Base-by-base conservation (phyloP, 768 basidiomycete genomes). In the Pisolithus microcarpus region DNA sequence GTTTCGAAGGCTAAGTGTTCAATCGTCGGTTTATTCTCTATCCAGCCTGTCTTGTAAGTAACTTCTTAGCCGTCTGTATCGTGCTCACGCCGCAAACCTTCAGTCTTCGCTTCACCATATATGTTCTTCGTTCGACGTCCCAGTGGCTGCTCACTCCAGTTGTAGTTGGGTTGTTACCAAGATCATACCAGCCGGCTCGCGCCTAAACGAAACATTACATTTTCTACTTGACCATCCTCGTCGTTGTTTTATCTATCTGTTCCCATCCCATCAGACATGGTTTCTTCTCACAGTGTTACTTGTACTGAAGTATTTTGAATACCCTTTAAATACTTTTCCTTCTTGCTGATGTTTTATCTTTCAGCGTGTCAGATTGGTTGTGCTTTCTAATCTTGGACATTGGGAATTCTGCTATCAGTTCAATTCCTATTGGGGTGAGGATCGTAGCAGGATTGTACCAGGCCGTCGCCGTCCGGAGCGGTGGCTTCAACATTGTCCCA, bases 191-290 rank as follows among this genome's bases (percentile, higher is more conserved):
- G 59, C 58, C 1, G 60, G 65, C 0, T 91, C 90, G 11, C 78
- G 81, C 0, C 60, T 82, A 0, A 70, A 81, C 43, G 91, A 94
- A 67, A 91, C 91, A 0, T 72, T 96, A 1, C 85, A 84, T 50
- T 99, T 98, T 65, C 79, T 99, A 7, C 78, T 99, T 8, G 92
- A 97, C 59, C 95, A 97, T 63, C 95, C 95, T 11, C 81, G 95
- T 10, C 81, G 90, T 55, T 95, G 92, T 66, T 94, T 87, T 61
- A 80, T 91, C 10, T 89, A 92, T 64, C 77, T 95, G 7, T 95
- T 95, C 58, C 92, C 92, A 0, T 84, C 91, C 0, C 90, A 93
- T 59, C 93, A 96, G 62, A 96, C 93, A 3, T 92, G 91, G 90
- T 88, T 95, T 58, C 78, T 96, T 5, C 55, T 91, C 1, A 77